Evolutionary conservation across 495 filamentous ascomycete genomes (phyloP), one percentile per base, ranked within the genome.

Genomic region (Aspergillus cavernicola): DNA sequence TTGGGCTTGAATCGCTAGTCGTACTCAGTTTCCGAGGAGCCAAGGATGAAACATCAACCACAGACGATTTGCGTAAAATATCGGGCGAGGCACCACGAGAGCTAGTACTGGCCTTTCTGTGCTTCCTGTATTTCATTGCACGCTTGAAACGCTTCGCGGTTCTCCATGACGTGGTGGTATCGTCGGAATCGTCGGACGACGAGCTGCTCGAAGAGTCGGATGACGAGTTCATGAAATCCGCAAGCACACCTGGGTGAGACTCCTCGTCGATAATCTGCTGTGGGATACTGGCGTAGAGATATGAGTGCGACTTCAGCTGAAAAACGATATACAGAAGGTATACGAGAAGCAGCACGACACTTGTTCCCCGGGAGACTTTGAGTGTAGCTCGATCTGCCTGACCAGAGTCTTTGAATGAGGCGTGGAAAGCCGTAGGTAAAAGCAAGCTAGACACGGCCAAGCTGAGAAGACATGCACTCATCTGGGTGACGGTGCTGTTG

Each of bases 401-500:
- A 0, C 24, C 57, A n/a, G 60, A 63, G 60, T 83, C 76, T 35
- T 72, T 83, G 68, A 89, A 95, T 0, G 90, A 91, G n/a, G 89
- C 86, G 62, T 95, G 89, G 71, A 95, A 95, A 9, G 90, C 91
- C 36, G 91, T 95, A 76, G 89, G 89, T 6, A 95, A 68, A 2
- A 95, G 71, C 4, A 96, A 75, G 71, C 89, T 95, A 65, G 86
- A 90, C 16, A 95, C 91, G 63, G 87, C 89, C 68, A 96, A 72
- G 74, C 88, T 91, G 55, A 96, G 82, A 40, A 96, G 75, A 71
- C 89, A 95, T 23, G 91, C 90, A 62, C 90, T 96, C 88, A 93
- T 96, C 69, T 96, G 89, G 2, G 90, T 96, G 42, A 95, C 88
- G 20, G 89, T 95, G 70, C 83, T 93, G 69, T 96, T 96, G 72